Evolutionary conservation across 2,329 filamentous ascomycete genomes (phyloP), one percentile per base, ranked within the genome.

Genomic region (Talaromyces sp.): DNA sequence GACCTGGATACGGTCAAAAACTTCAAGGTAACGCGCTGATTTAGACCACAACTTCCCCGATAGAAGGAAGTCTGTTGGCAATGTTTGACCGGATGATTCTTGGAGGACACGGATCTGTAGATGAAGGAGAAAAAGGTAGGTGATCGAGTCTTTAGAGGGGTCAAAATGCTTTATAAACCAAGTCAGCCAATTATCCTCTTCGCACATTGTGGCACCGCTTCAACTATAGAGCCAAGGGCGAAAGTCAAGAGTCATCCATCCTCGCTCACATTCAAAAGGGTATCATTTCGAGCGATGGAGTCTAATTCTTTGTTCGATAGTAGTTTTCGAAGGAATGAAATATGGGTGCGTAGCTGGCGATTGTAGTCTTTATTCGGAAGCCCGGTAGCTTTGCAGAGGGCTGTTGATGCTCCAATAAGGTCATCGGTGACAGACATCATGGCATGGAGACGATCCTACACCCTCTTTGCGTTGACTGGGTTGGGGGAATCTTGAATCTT

Each of bases 71-170:
- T 72, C 64, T 7, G 75, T 71, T 7, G 74, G 66, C 5, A 75
- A 61, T 29, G 60, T 60, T 51, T 69, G 57, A 32, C 72, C 59
- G 49, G 69, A 56, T 49, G 65, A 67, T 61, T 74, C 68, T 62
- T 74, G 65, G 29, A 64, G 30, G 37, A 55, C 67, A 35, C 73
- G 66, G 51, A 84, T 75, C 55, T 80, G 77, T 29, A 77, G 74
- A 42, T 76, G 68, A 33, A 88, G 75, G 42, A 82, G 74, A 56
- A 77, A 79, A 45, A 85, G 71, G 68, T 86, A 88, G 8, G 82
- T 75, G 56, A 87, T 76, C 16, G 82, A 81, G 66, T 88, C 83
- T 35, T 77, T 68, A 7, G 78, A 69, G 17, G 86, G 84, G 60
- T 86, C 77, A 52, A 86, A 61, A 32, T 61, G 52, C 65, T 56